Base-by-base conservation (phyloP, 2,329 filamentous ascomycete genomes). In the Aotearoamyces nothofagi region DNA sequence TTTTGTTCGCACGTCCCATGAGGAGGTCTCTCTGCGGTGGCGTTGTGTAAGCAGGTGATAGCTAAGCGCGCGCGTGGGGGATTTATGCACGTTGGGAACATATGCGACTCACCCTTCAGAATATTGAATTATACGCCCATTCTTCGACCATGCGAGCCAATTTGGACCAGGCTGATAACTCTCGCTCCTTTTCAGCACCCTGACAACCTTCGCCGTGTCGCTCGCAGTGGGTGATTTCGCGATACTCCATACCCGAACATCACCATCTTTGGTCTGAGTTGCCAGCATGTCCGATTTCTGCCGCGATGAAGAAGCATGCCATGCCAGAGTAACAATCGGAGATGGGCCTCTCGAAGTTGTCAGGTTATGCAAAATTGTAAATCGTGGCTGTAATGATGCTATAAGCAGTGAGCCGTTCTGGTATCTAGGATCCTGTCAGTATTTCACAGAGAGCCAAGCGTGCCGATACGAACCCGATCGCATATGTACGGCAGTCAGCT, bases 71-170 rank as follows among this genome's bases (percentile, higher is more conserved):
- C 60, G 59, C 54, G 48, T 60, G 54, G 39, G 36, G n/a, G n/a
- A n/a, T 27, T 41, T 35, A 39, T 41, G 45, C 35, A 44, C 38
- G 37, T 34, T 35, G 26, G 34, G 30, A 36, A 35, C 19, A 29
- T 32, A 17, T 22, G 29, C 19, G 31, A 70, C 81, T 59, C 63
- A 93, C 86, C 77, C 74, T 54, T 94, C 83, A 4, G 81, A 79
- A 53, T 75, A 86, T 54, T 98, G 90, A 38, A 98, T 74, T 39
- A 98, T 84, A 40, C 86, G 78, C 22, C 90, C 90, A 57, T 93
- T 96, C 57, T 94, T 96, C 0, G 90, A 96, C 90, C 90, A 98
- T 12, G 75, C 79, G 63, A 94, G 86, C 90, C 90, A 98, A 50
- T 92, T 93, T 20, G 81, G 78, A 1, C 83, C 83, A 3, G 71